A percentile compares a stretch with the other conserved stretches of the same genome.
These are phyloP conservation scores for Cercospora sp. DNA, from an alignment of 2,329 filamentous ascomycete species.

Conservation along the genomic window DNA sequence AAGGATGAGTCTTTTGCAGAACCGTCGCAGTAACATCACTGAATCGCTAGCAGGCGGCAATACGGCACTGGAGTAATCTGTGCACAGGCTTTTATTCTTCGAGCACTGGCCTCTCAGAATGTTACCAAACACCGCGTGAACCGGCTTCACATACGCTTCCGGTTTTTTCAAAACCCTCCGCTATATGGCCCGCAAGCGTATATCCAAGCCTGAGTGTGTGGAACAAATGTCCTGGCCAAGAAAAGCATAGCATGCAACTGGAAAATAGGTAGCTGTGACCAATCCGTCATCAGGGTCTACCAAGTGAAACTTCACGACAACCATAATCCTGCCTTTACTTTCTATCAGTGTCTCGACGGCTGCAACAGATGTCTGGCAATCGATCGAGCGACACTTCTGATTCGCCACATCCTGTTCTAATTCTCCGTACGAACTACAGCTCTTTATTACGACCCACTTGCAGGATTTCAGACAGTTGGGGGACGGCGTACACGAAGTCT, in stretches of 20 bases:
- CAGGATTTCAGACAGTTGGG: neutral
- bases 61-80: neutral
- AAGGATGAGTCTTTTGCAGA: too few relatives aligned
- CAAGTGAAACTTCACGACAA: neutral
- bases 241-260: neutral
- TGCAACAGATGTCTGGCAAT: neutral
- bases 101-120: neutral
- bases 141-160: neutral
- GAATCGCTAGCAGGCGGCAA: neutral
- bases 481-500: neutral
- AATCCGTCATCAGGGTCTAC: neutral
- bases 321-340: neutral
- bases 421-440: neutral
- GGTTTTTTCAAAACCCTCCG: neutral
- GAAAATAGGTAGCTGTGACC: neutral
- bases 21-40: neutral
- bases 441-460: neutral
- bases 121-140: neutral
- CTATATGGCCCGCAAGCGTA: neutral
- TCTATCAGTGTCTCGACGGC: neutral
- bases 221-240: neutral
- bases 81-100: neutral
- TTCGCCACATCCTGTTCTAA: neutral
- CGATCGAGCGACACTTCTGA: neutral
- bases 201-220: neutral